Conservation (phyloP, 2,329 filamentous ascomycete species). For the Aspergillus brasiliensis region DNA sequence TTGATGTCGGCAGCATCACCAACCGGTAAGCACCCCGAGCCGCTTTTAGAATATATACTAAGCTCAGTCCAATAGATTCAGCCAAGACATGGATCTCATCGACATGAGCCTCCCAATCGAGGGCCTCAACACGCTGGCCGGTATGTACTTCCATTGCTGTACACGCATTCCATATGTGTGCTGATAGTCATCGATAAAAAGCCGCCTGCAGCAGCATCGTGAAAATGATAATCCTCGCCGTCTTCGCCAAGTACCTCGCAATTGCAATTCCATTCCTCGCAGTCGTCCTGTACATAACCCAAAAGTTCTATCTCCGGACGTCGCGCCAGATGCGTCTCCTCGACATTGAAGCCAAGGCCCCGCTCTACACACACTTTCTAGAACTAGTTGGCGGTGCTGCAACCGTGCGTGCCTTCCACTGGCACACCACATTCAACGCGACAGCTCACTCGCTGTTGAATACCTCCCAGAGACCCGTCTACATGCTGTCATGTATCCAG, state of each 20-base stretch:
- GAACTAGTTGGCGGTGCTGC: slow-evolving; percentile 52
- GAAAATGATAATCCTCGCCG: neutral
- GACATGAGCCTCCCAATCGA: slow-evolving; percentile 27
- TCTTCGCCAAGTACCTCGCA: slow-evolving; percentile 20
- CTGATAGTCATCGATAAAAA: no score
- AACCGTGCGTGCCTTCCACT: slow-evolving; percentile 55
- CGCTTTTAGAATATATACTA: neutral
- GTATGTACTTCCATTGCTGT: no score
- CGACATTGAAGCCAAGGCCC: slow-evolving; percentile 55
- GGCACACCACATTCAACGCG: slow-evolving; percentile 39
- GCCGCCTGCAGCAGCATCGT: neutral
- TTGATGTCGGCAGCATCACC: slow-evolving; percentile 12
- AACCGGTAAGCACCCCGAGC: slow-evolving; percentile 3
- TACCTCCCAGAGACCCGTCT: slow-evolving; percentile 46
- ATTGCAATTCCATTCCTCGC: slow-evolving; percentile 43
- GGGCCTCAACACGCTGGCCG: no score
- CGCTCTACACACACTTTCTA: slow-evolving; percentile 54
- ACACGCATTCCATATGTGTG: no score
- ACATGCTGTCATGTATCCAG: slow-evolving; percentile 49
- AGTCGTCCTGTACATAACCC: slow-evolving; percentile 43
- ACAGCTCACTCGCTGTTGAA: no score
- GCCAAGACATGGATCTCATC: slow-evolving; percentile 32
- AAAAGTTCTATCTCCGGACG: slow-evolving; percentile 50
- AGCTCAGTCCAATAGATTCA: slow-evolving; percentile 21
- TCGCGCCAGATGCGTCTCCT: slow-evolving; percentile 53